A percentile compares a stretch with the other conserved stretches of the same genome.
Evolutionary conservation across 2,329 filamentous ascomycete species (phyloP).

Genomic region (Penicillium glabrum): DNA sequence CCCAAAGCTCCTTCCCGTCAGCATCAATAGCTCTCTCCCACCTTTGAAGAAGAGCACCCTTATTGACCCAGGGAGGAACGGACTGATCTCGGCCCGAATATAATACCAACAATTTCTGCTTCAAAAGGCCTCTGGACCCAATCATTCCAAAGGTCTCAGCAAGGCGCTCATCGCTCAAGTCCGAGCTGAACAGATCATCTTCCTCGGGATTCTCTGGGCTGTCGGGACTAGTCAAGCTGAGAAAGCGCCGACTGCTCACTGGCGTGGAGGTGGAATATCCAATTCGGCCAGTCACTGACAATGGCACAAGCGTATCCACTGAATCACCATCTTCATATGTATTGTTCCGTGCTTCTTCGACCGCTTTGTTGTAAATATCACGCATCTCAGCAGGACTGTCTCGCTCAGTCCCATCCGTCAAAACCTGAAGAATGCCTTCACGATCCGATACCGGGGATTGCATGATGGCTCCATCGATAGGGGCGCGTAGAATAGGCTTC

Average conservation of each 20-base stretch:
- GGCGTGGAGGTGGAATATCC: slow-evolving; percentile 38
- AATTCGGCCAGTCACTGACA: slow-evolving; percentile 29
- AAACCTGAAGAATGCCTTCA: slow-evolving; percentile 54
- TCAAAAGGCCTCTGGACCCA: slow-evolving; percentile 33
- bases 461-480: slow-evolving; percentile 70
- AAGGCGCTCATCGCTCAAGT: slow-evolving; percentile 62
- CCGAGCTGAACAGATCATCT: slow-evolving; percentile 82
- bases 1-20: slow-evolving; percentile 41
- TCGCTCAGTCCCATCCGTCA: slow-evolving; percentile 22
- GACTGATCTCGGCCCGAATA: slow-evolving; percentile 48
- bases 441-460: slow-evolving; percentile 78
- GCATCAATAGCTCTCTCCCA: slow-evolving; percentile 42
- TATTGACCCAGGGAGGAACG: slow-evolving; percentile 46
- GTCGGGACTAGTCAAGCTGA: slow-evolving; percentile 53
- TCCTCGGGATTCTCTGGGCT: slow-evolving; percentile 62
- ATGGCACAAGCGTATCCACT: slow-evolving; percentile 31
- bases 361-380: slow-evolving; percentile 23
- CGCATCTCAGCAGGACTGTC: slow-evolving; percentile 22
- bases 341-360: slow-evolving; percentile 15
- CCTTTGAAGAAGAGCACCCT: slow-evolving; percentile 39
- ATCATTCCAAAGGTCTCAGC: slow-evolving; percentile 62
- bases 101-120: slow-evolving; percentile 41
- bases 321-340: slow-evolving; percentile 19
- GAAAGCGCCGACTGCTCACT: slow-evolving; percentile 56
- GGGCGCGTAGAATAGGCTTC: slow-evolving; percentile 43